Base-by-base conservation (phyloP, 176 grass and related monocot species). In the Paspalum notatum region DNA sequence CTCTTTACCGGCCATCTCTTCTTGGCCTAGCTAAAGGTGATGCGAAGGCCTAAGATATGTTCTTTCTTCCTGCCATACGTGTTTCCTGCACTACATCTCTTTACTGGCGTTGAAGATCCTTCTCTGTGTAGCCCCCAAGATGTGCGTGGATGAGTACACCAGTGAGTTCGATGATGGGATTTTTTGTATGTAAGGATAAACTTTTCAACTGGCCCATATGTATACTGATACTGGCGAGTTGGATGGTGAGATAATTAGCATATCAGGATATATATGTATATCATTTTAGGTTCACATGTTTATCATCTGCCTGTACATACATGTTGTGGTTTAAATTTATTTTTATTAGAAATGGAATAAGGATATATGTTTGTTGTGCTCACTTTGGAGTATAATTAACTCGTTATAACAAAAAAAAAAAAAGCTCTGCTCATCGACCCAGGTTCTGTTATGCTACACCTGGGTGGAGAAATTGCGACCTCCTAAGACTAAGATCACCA, bases 1-100 rank as follows among this genome's bases (percentile, higher is more conserved):
- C 75, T 17, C 84, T 98, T 51, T 98, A 88, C 82, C 87, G 85
- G 15, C 90, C 95, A 14, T 92, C 90, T 66, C 92, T 98, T 79
- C 95, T 94, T 63, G 86, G 90, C 60, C 90, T 69, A 27, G 24
- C 82, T 45, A 80, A 80, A 75, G 44, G 53, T 38, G 69, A 89
- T 42, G 62, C 56, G 62, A 74, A 85, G 70, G 55, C 39, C 61
- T 89, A 85, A 54, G 55, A 49, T 15, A 7, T 41, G 68, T 62
- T 69, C 44, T 41, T 62, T 62, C 17, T 41, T 68, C 53, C 17
- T 32, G 32, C 32, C 32, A 3, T 32, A 32, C 3, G 32, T 32
- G 32, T 32, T 70, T 45, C 59, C 22, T 50, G 72, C 46, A 76
- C 17, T 73, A 68, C 41, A 5, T 42, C 72, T 80, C 53, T 79